phyloP scores from a whole-genome alignment of 139 green algal species.

The Chloropicon primus region DNA sequence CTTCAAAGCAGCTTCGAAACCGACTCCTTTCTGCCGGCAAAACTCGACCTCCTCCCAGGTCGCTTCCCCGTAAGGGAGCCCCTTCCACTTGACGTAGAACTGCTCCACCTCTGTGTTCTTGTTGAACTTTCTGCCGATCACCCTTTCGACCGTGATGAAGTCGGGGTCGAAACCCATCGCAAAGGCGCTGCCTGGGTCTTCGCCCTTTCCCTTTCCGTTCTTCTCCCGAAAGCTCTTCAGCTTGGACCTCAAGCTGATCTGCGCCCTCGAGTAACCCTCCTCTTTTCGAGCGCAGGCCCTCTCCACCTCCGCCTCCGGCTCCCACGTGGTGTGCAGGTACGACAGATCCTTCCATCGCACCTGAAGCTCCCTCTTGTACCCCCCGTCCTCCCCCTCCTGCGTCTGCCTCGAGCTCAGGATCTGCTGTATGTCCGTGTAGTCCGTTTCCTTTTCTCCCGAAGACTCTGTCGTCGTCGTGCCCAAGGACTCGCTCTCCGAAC shows the following conservation, averaged over 20 bases:
- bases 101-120: background rate
- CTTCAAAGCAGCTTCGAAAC: background rate
- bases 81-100: slow-evolving; percentile 64
- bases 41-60: slow-evolving; percentile 63
- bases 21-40: background rate
- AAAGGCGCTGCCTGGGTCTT: background rate
- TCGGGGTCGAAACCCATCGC: background rate
- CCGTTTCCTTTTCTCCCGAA: background rate
- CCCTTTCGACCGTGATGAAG: background rate
- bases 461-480: too few relatives aligned
- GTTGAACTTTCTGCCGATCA: background rate
- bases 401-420: background rate
- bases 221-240: slow-evolving; percentile 1
- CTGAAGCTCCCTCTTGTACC: slow-evolving; percentile 29
- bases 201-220: background rate
- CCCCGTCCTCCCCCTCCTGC: background rate
- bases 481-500: too few relatives aligned
- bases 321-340: slow-evolving; percentile 48
- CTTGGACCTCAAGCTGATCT: slow-evolving; percentile 5
- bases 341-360: slow-evolving; percentile 46
- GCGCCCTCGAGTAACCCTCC: slow-evolving; percentile 2
- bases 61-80: slow-evolving; percentile 49
- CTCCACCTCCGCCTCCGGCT: slow-evolving; percentile 20
- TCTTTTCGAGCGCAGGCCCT: background rate
- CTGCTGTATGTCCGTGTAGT: background rate